Conservation (phyloP, 2,329 filamentous ascomycete genomes). For the Aspergillus felis region DNA sequence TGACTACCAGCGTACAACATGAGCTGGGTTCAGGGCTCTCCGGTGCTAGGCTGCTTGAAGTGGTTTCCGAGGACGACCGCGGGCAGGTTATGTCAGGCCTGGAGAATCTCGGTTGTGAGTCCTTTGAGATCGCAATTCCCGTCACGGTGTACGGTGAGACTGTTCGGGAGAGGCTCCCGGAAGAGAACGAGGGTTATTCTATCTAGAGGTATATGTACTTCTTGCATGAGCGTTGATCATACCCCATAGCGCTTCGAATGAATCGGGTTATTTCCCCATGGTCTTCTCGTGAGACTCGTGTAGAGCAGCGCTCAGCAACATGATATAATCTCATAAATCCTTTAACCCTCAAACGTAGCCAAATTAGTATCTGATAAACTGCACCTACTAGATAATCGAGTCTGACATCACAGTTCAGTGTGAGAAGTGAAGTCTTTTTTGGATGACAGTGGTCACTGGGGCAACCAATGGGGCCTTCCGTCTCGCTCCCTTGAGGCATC, state of each 20-base stretch:
- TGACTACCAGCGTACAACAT: conserved; percentile 60
- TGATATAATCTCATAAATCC: neutral
- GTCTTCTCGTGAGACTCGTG: neutral
- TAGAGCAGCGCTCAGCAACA: neutral
- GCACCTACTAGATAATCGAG: neutral
- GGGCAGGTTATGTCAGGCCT: conserved; percentile 73
- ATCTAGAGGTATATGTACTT: conserved; percentile 26
- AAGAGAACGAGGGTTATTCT: conserved; percentile 39
- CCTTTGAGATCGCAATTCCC: conserved; percentile 84
- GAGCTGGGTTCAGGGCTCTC: conserved; percentile 36
- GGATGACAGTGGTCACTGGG: conserved; percentile 10
- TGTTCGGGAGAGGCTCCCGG: conserved; percentile 40
- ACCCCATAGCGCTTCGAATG: neutral
- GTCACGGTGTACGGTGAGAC: conserved; percentile 69
- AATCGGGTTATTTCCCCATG: neutral
- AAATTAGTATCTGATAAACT: neutral
- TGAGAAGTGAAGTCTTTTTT: neutral
- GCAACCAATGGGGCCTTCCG: conserved; percentile 7
- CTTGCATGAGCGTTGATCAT: neutral
- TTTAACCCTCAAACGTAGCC: neutral
- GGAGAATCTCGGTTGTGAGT: conserved; percentile 77
- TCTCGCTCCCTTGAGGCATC: conserved; percentile 1
- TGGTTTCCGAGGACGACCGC: conserved; percentile 73
- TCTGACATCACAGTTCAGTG: neutral
- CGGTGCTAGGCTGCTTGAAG: conserved; percentile 63